Percentiles rank a stretch among this genome's conserved stretches.
phyloP scores from a whole-genome alignment of 2,329 filamentous ascomycete species.

The Xylaria sp. region DNA sequence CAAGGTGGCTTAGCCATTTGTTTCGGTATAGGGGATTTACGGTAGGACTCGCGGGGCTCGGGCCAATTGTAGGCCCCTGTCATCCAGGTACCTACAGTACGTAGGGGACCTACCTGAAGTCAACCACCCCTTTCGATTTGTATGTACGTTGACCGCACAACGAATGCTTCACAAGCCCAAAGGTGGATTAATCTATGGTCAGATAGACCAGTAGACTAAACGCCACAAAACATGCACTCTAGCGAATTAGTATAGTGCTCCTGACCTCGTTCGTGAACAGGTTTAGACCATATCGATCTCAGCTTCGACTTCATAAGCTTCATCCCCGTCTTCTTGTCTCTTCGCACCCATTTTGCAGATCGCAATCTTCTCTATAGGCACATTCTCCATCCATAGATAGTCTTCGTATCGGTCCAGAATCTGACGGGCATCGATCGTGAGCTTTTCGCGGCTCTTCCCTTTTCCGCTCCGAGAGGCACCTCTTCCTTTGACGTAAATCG shows the following conservation, averaged over 20 bases:
- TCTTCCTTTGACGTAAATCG: conserved; percentile 72
- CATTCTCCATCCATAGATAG: conserved; percentile 75
- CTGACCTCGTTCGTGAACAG: neutral
- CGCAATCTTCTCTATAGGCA: conserved; percentile 75
- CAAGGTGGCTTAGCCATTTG: neutral
- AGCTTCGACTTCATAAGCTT: conserved; percentile 64
- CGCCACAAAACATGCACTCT: neutral
- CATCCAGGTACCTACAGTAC: neutral
- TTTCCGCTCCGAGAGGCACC: conserved; percentile 41
- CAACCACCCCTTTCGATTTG: neutral
- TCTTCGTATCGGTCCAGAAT: conserved; percentile 70
- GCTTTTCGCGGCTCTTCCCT: conserved; percentile 50
- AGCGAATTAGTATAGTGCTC: neutral
- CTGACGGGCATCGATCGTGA: conserved; percentile 64
- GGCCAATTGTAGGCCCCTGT: conserved; percentile 7
- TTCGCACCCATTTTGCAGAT: conserved; percentile 91
- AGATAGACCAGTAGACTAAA: neutral
- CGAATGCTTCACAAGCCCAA: neutral
- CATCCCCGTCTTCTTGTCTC: conserved; percentile 65
- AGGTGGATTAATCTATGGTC: neutral
- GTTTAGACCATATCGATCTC: conserved; percentile 52
- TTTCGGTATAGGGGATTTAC: neutral
- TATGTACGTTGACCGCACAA: neutral
- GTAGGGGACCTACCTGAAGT: neutral
- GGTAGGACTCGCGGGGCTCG: conserved; percentile 3